Evolutionary conservation across 495 filamentous ascomycete species (phyloP).

Genomic region (Podospora comata): DNA sequence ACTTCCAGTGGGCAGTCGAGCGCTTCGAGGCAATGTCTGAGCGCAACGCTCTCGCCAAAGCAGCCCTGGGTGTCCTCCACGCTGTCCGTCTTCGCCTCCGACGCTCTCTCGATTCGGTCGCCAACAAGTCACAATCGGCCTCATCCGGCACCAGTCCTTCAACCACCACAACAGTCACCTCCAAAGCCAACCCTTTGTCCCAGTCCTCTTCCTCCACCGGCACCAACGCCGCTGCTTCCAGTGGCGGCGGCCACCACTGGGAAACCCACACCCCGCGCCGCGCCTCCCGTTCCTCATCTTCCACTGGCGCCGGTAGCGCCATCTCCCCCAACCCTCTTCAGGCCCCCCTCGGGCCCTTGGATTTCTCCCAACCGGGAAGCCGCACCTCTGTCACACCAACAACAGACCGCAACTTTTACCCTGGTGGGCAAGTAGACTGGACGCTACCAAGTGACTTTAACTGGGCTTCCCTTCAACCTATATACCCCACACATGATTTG

Average conservation of each 20-base stretch:
- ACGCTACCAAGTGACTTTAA: slow-evolving; percentile 41
- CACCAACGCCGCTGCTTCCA: not conserved
- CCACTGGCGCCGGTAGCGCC: not conserved
- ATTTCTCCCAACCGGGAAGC: not conserved
- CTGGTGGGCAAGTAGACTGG: slow-evolving; percentile 13
- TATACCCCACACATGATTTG: slow-evolving; percentile 53
- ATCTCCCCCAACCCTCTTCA: not conserved
- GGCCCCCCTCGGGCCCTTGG: not conserved
- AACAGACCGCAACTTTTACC: not conserved
- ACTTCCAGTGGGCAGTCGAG: slow-evolving; percentile 53
- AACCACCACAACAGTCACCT: not conserved
- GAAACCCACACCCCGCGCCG: not conserved
- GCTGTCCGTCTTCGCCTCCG: slow-evolving; percentile 46
- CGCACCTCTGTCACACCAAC: not conserved
- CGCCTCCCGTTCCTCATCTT: not conserved
- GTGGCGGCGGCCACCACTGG: not conserved
- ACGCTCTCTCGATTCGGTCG: slow-evolving; percentile 37
- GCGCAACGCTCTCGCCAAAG: slow-evolving; percentile 50
- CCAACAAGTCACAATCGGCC: not conserved
- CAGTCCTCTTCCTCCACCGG: not conserved
- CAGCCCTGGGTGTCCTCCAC: slow-evolving; percentile 50
- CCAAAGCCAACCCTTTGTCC: not conserved
- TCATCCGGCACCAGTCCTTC: not conserved
- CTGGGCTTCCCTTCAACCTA: slow-evolving; percentile 49
- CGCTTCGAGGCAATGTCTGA: slow-evolving; percentile 50